Evolutionary conservation across 2,329 filamentous ascomycete species (phyloP).

Genomic region (Aspergillus oerlinghausenensis): DNA sequence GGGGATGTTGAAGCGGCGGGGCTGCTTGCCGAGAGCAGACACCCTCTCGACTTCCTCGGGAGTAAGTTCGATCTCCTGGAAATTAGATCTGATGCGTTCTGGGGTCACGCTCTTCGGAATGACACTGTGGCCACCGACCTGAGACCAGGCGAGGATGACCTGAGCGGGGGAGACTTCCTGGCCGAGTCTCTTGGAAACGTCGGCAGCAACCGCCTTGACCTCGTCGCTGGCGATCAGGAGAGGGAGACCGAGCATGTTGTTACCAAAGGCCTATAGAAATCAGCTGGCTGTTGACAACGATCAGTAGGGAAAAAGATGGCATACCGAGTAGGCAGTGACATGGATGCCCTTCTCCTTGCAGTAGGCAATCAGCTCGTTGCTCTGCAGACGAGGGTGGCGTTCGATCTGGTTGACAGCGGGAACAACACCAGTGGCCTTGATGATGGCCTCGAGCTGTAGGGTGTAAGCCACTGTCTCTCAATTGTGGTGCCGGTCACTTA

Average conservation of each 20-base stretch:
- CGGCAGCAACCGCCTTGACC: constrained; percentile 61
- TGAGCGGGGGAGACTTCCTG: constrained; percentile 32
- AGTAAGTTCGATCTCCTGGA: constrained; percentile 39
- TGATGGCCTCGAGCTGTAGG: constrained; percentile 48
- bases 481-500: constrained; percentile 12
- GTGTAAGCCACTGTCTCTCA: neutral
- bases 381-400: constrained; percentile 64
- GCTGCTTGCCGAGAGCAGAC: constrained; percentile 28
- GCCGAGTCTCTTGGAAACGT: constrained; percentile 37
- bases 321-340: constrained; percentile 59
- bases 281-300: neutral
- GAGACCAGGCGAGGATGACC: constrained; percentile 39
- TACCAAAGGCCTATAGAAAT: constrained; percentile 47
- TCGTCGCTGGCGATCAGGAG: constrained; percentile 60
- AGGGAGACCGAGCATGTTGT: constrained; percentile 57
- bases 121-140: constrained; percentile 37
- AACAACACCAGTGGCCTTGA: constrained; percentile 52
- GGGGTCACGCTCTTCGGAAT: constrained; percentile 43
- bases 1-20: constrained; percentile 35
- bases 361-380: constrained; percentile 53
- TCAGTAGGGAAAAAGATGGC: neutral
- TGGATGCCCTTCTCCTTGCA: constrained; percentile 56
- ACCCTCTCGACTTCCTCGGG: constrained; percentile 35
- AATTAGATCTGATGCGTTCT: constrained; percentile 41
- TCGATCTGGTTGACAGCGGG: constrained; percentile 67